Conservation (phyloP, 106 monocot species). For the Acanthochlamys bracteata region DNA sequence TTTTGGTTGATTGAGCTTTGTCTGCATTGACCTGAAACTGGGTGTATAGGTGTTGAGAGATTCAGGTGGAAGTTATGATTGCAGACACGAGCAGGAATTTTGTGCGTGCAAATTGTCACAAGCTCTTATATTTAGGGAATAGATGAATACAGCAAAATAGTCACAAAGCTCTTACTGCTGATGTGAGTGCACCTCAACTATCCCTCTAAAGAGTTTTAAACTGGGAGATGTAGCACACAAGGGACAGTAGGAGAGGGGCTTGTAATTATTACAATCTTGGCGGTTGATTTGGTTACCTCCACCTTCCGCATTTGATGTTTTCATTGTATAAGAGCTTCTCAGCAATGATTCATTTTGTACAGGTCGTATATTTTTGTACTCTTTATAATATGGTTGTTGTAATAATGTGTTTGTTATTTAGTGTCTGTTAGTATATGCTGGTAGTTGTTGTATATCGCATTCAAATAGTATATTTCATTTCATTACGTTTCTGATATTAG, state of each 20-base stretch:
- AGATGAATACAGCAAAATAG: neutral
- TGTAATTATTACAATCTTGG: neutral
- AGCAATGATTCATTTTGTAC: neutral
- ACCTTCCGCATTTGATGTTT: neutral
- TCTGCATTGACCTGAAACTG: neutral
- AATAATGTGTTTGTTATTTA: too few relatives aligned
- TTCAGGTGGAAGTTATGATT: neutral
- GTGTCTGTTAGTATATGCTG: too few relatives aligned
- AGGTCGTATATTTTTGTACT: too few relatives aligned
- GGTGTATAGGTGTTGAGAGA: neutral
- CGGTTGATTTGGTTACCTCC: neutral
- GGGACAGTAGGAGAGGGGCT: neutral
- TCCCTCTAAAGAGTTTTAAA: neutral
- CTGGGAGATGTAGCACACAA: neutral
- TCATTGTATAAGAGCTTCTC: neutral
- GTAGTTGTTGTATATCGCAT: too few relatives aligned
- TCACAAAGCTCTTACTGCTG: neutral
- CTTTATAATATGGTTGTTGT: too few relatives aligned
- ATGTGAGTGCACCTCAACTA: neutral
- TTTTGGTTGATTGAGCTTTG: conserved; percentile 3
- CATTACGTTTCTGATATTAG: too few relatives aligned
- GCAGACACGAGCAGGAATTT: neutral
- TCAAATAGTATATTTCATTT: too few relatives aligned
- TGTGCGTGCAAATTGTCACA: neutral
- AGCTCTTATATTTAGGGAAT: neutral